A percentile compares a stretch with the other conserved stretches of the same genome.
phyloP scores from a whole-genome alignment of 768 basidiomycete genomes.

The Auricularia sp. region DNA sequence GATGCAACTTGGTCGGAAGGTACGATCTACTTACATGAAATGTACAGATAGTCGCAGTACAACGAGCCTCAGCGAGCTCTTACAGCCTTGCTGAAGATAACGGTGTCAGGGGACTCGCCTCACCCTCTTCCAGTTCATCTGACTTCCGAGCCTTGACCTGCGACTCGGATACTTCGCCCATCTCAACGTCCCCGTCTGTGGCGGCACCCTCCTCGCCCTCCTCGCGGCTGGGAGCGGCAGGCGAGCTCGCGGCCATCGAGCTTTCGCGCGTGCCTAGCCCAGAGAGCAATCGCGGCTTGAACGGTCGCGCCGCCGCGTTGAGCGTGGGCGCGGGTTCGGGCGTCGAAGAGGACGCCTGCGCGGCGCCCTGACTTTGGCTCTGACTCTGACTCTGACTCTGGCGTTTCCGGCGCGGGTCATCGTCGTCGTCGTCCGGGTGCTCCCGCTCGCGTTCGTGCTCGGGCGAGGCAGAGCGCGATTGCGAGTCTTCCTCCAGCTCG shows the following conservation, averaged over 20 bases:
- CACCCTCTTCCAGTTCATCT: conserved; percentile 80
- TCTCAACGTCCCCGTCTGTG: conserved; percentile 56
- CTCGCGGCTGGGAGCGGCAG: not conserved
- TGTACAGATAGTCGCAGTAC: too few relatives aligned
- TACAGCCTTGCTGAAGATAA: not conserved
- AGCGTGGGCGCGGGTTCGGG: conserved; percentile 12
- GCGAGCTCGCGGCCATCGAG: not conserved
- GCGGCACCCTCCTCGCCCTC: conserved; percentile 9
- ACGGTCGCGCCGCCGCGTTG: conserved; percentile 25
- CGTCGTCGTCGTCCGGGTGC: conserved; percentile 4
- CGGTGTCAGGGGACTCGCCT: conserved; percentile 41
- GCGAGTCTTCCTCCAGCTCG: conserved; percentile 29
- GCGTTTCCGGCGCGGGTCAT: conserved; percentile 1
- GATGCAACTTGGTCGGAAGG: too few relatives aligned
- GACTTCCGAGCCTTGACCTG: conserved; percentile 39
- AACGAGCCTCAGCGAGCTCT: too few relatives aligned
- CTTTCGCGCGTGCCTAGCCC: conserved; percentile 4
- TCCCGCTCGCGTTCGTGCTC: conserved; percentile 3
- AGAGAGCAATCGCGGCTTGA: conserved; percentile 20
- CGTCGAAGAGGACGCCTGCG: not conserved
- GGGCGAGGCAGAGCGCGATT: conserved; percentile 18
- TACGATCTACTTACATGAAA: too few relatives aligned
- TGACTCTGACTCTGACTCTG: not conserved
- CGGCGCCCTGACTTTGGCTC: not conserved
- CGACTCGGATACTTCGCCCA: conserved; percentile 82